Conservation (phyloP, 2,329 filamentous ascomycete genomes). For the Reticulascus tulasneorum region DNA sequence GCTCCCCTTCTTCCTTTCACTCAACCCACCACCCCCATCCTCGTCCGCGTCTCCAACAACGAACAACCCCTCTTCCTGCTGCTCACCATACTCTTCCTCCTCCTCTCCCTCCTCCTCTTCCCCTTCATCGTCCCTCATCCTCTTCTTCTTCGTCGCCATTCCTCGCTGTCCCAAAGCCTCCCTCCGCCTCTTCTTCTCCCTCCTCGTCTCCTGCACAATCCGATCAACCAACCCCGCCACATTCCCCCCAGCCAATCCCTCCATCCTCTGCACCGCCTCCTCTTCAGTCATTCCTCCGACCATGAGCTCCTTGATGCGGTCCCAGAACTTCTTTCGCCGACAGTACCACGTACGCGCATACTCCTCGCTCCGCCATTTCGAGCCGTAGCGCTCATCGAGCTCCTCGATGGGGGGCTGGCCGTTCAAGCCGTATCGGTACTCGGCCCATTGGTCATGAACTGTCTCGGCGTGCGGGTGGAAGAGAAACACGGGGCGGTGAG, state of each 20-base stretch:
- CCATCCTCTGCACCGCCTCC: slow-evolving; percentile 5
- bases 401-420: slow-evolving; percentile 7
- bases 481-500: slow-evolving; percentile 4
- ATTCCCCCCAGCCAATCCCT: background rate
- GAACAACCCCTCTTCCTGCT: no score
- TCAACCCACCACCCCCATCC: no score
- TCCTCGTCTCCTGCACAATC: background rate
- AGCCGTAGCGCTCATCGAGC: slow-evolving; percentile 8
- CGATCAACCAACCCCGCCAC: slow-evolving; percentile 4
- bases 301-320: slow-evolving; percentile 7
- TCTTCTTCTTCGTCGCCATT: no score
- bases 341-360: slow-evolving; percentile 13
- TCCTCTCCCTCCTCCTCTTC: no score
- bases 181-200: background rate
- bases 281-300: slow-evolving; percentile 4
- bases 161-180: background rate
- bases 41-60: no score
- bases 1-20: no score
- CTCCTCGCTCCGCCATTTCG: slow-evolving; percentile 7
- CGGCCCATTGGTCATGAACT: slow-evolving; percentile 12
- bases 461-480: slow-evolving; percentile 7
- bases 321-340: slow-evolving; percentile 11
- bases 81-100: no score
- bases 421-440: slow-evolving; percentile 8
- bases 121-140: no score